Base-by-base conservation (phyloP, 495 filamentous ascomycete species). In the Hypoxylon trugodes region DNA sequence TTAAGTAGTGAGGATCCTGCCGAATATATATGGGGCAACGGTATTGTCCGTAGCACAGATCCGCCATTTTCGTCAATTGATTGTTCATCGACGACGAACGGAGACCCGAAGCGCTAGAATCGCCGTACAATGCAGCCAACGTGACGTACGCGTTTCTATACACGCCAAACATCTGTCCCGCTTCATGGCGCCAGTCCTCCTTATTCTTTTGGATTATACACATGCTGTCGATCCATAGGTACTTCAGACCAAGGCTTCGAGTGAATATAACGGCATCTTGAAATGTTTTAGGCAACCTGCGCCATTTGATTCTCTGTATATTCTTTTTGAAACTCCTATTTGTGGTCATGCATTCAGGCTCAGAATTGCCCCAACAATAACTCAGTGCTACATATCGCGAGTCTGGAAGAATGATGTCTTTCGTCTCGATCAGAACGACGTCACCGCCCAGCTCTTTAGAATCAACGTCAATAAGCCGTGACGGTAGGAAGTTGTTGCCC, bases 211-310 rank as follows among this genome's bases (percentile, higher is more conserved):
- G 66, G 32, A 72, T 50, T n/a, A 74, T 70, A 32, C 71, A 75
- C 5, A 77, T 38, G 18, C 65, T 61, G 46, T 76, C 75, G 33
- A 77, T 74, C 74, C 75, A 76, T 13, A 77, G 50, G 51, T 70
- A 74, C 5, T 42, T 43, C 16, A 74, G 24, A 8, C 46, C 58
- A 15, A 76, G 45, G 3, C 38, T 40, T 5, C 62, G 53, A 3
- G 69, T 58, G 3, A 73, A 32, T 2, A 16, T 52, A 8, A 79
- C 57, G 4, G 76, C 75, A 30, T 79, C 70, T 46, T 58, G 56
- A 40, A 76, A 70, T 26, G 72, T 72, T 9, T 24, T 22, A 0
- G 64, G 70, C 4, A 67, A 35, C 10, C 15, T 13, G 5, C 35
- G 5, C 26, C 56, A 50, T 8, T 40, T 42, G 8, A 70, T 65